Evolutionary conservation across 805 yeast species (phyloP).

Genomic region (Cyberlindnera veronae): DNA sequence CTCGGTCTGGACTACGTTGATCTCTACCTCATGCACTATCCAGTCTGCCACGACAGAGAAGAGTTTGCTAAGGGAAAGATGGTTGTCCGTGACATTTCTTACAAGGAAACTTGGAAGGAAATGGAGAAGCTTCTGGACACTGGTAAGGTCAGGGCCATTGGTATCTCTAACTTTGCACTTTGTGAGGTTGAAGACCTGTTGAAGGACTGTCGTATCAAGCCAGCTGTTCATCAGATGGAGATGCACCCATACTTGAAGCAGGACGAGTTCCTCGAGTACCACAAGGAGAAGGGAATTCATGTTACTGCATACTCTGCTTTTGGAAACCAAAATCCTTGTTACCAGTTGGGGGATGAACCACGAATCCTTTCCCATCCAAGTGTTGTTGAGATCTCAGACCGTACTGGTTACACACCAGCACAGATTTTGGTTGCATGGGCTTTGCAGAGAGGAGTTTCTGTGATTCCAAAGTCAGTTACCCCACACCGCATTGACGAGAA

Average conservation of each 20-base stretch:
- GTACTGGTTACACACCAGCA: constrained; percentile 43
- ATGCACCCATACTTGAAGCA: constrained; percentile 68
- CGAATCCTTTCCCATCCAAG: constrained; percentile 35
- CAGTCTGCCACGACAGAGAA: constrained; percentile 41
- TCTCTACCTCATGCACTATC: constrained; percentile 59
- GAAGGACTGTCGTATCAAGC: constrained; percentile 42
- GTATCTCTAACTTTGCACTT: constrained; percentile 62
- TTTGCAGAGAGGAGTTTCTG: constrained; percentile 50
- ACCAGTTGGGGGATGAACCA: constrained; percentile 35
- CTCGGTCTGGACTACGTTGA: constrained; percentile 54
- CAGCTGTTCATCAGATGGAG: constrained; percentile 68
- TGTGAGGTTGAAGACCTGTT: constrained; percentile 41
- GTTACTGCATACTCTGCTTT: constrained; percentile 79
- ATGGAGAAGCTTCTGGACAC: constrained; percentile 47
- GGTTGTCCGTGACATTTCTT: constrained; percentile 38
- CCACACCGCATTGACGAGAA: constrained; percentile 40
- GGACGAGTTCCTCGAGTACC: constrained; percentile 49
- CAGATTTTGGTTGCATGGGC: constrained; percentile 58
- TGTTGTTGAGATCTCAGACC: constrained; percentile 42
- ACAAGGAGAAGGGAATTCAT: constrained; percentile 48
- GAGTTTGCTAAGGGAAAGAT: constrained; percentile 31
- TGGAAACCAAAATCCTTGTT: constrained; percentile 54
- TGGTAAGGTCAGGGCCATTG: constrained; percentile 61
- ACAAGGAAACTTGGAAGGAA: constrained; percentile 54
- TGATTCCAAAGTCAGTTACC: constrained; percentile 48